Base-by-base conservation (phyloP, 108 stramenopile species). In the Stephanodiscus minutulus region DNA sequence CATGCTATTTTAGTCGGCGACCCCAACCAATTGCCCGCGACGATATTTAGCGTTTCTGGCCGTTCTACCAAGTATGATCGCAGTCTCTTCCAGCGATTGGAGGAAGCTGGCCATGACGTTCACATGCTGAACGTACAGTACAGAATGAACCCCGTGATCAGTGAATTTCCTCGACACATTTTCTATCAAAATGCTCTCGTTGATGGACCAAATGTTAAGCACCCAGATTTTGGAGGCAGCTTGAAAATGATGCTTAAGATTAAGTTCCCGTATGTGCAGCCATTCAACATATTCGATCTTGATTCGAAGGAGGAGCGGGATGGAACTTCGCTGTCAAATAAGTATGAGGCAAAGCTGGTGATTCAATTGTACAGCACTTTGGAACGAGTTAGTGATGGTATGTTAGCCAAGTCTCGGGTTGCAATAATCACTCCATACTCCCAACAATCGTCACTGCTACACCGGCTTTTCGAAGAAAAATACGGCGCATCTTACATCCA, bases 91-190 rank as follows among this genome's bases (percentile, higher is more conserved):
- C 87, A 94, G 53, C 61, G 94, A 15, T 76, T 97, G 20, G 87
- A 88, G 61, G 83, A 78, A 11, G 70, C 75, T 20, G 77, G 77
- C 1, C 87, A 91, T 56, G 66, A 83, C n/a, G 86, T 91, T 17
- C 86, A 89, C 60, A 36, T 97, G 80, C 74, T 97, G 25, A 91
- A 96, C 62, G 86, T 84, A n/a, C 97, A 97, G 80, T 95, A 96
- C 80, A 59, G 95, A 33, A 89, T 89, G 90, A 74, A 88, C 47
- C 87, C 88, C 15, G 25, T 52, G 55, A 91, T 93, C 7, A 73
- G 83, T 10, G 76, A 64, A 41, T 93, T 91, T 64, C 88, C 88
- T n/a, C 87, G 88, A 20, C 67, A 65, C 27, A 72, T 73, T 8
- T 91, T 89, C 59, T 93, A 93, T 68, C 54, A 67, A 18, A 83